Percentiles rank a stretch among this genome's conserved stretches.
Conservation (phyloP, 2,329 filamentous ascomycete genomes). For the Aulographum hederae region DNA sequence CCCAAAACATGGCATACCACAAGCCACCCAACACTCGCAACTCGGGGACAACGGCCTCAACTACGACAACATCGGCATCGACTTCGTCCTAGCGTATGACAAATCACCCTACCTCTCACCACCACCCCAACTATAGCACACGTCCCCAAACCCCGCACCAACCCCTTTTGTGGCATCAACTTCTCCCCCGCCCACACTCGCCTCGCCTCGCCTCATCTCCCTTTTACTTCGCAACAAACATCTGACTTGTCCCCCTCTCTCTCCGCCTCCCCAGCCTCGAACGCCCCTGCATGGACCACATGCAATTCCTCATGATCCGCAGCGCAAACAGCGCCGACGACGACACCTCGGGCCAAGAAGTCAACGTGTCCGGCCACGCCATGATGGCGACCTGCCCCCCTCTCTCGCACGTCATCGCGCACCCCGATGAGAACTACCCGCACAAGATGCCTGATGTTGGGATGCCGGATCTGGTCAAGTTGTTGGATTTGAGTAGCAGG, state of each 20-base stretch:
- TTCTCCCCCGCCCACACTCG: no score
- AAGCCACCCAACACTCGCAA: slow-evolving; percentile 2
- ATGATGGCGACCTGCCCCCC: slow-evolving; percentile 87
- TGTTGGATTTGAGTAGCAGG: slow-evolving; percentile 68
- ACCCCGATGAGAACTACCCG: slow-evolving; percentile 37
- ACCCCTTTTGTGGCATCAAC: no score
- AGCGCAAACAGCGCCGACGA: slow-evolving; percentile 29
- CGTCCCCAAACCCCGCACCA: no score
- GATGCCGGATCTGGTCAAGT: slow-evolving; percentile 57
- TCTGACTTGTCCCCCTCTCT: slow-evolving; percentile 1
- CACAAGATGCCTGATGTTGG: slow-evolving; percentile 66
- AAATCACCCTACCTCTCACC: slow-evolving; percentile 49
- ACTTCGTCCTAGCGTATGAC: slow-evolving; percentile 82
- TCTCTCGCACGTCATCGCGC: slow-evolving; percentile 37
- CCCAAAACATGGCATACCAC: no score
- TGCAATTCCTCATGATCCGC: slow-evolving; percentile 55
- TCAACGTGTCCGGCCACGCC: slow-evolving; percentile 67
- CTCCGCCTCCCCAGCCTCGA: slow-evolving; percentile 46
- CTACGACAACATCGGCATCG: slow-evolving; percentile 70
- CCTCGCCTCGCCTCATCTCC: background rate
- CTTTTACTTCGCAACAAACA: background rate
- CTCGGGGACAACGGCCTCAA: slow-evolving; percentile 32
- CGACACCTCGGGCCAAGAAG: no score
- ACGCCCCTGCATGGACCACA: slow-evolving; percentile 81
- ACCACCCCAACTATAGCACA: slow-evolving; percentile 36